Evolutionary conservation across 2,329 filamentous ascomycete genomes (phyloP), one percentile per base, ranked within the genome.

Genomic region (Neonectria hederae): DNA sequence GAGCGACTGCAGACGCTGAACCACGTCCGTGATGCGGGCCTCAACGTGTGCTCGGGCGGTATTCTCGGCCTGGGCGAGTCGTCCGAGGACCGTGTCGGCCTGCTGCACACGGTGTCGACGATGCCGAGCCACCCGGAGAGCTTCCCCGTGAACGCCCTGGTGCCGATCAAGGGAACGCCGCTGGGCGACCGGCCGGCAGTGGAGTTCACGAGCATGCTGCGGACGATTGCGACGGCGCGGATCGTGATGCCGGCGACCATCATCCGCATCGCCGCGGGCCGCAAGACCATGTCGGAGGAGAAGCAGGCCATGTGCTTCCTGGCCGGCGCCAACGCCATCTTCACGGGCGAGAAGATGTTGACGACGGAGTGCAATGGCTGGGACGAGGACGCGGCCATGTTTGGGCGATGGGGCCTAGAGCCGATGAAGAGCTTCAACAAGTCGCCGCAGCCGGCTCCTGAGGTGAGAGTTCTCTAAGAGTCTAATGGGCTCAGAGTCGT

Each of bases 321-420:
- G 87, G 93, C 93, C 0, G 94, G 94, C 14, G 94, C 94, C 1
- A 97, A 97, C 73, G 94, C 94, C n/a, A 91, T 97, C 35, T 97
- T 97, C 76, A 97, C 94, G 0, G 94, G 94, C 9, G 94, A 97
- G 82, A 97, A 95, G 85, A 97, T 97, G 94, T 78, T 97, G 80
- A 97, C 94, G 5, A 97, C 94, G 0, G 92, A 94, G 62, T 97
- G 93, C 76, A 94, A 93, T 71, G 92, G 93, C 30, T 97, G 92
- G 92, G 93, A 96, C 67, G 92, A 97, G 79, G 94, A 97, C 74
- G 89, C 87, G 67, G 89, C 83, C 45, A 92, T 97, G 89, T 97
- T 97, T 80, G 87, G 89, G 2, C 86, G 88, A 55, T 97, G 93
- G 91, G 94, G 94, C 0, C 81, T 96, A 63, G 84, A 87, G 74